Conservation (phyloP, 2,329 filamentous ascomycete species). For the Cladophialophora immunda region DNA sequence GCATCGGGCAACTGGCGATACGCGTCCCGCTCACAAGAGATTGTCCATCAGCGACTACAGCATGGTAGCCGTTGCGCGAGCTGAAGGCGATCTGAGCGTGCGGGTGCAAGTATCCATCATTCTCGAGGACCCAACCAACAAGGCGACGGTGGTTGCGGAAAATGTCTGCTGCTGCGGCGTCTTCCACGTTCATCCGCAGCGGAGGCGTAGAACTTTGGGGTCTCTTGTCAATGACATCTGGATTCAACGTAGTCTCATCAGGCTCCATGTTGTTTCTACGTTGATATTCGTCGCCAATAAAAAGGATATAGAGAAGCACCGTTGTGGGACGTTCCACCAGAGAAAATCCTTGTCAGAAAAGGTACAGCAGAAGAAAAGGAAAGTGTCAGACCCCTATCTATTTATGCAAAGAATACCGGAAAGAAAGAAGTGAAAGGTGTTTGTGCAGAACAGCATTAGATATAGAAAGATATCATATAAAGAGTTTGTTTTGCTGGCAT, state of each 20-base stretch:
- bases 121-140: conserved; percentile 37
- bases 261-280: conserved; percentile 25
- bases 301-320: not conserved
- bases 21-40: conserved; percentile 31
- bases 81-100: conserved; percentile 38
- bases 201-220: conserved; percentile 26
- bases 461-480: not conserved
- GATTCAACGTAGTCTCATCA: conserved; percentile 22
- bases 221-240: conserved; percentile 12
- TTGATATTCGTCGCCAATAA: not conserved
- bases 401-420: not conserved
- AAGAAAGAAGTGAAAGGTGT: not conserved
- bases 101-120: conserved; percentile 37
- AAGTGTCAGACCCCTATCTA: not conserved
- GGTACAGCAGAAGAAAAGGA: not conserved
- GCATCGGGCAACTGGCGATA: conserved; percentile 40
- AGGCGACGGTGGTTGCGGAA: conserved; percentile 36
- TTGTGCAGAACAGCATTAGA: not conserved
- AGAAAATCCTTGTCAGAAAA: not conserved
- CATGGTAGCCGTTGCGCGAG: conserved; percentile 39
- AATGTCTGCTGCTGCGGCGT: conserved; percentile 15
- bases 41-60: conserved; percentile 33
- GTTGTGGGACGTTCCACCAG: not conserved
- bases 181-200: conserved; percentile 24
- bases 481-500: not conserved